Percentiles rank a stretch among this genome's conserved stretches.
These are phyloP conservation scores for Acer saccharum DNA, from an alignment of 345 rosid genomes.

Conservation along the genomic window DNA sequence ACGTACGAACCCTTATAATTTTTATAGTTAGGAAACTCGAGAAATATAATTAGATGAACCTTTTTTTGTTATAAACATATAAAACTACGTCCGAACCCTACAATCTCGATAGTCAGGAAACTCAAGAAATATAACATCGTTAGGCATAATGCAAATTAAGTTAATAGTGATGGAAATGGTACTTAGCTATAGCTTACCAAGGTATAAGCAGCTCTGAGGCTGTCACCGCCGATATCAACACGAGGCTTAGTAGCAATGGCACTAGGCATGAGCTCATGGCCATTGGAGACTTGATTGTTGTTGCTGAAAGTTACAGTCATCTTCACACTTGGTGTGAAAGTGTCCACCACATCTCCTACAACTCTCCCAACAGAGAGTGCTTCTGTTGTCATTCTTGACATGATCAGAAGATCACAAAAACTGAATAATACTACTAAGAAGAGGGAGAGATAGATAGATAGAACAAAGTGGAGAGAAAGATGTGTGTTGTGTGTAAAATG, in stretches of 20 bases:
- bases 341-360: slow-evolving; percentile 78
- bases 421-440: not conserved
- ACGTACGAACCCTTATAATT: too few relatives aligned
- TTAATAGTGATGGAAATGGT: not conserved
- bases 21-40: too few relatives aligned
- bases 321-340: slow-evolving; percentile 59
- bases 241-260: slow-evolving; percentile 55
- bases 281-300: slow-evolving; percentile 69
- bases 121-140: too few relatives aligned
- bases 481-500: not conserved
- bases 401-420: not conserved
- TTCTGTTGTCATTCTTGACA: slow-evolving; percentile 54
- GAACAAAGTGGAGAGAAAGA: not conserved
- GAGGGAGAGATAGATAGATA: not conserved
- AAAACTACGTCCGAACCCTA: too few relatives aligned
- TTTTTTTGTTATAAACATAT: too few relatives aligned
- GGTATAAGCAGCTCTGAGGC: slow-evolving; percentile 75
- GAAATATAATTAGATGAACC: too few relatives aligned
- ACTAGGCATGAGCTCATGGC: slow-evolving; percentile 70
- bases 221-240: slow-evolving; percentile 74
- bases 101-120: too few relatives aligned
- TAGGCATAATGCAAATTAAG: not conserved
- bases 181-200: slow-evolving; percentile 37
- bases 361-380: slow-evolving; percentile 66
- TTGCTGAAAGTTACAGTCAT: slow-evolving; percentile 63